Conservation (phyloP, 2,329 filamentous ascomycete genomes). For the Ceratocystiopsis sp. region DNA sequence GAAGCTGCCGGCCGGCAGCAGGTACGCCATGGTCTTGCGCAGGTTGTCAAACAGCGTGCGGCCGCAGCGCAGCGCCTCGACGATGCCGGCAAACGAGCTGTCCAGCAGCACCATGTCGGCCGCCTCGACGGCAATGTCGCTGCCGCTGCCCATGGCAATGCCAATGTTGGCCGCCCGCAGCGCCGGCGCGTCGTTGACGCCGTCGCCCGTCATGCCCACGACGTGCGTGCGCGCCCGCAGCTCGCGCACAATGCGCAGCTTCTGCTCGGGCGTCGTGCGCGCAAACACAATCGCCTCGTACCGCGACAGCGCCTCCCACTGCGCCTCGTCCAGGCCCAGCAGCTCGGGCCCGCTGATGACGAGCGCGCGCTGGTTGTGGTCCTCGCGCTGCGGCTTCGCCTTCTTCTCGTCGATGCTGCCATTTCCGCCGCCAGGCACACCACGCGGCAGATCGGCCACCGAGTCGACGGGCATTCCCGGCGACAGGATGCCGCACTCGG, state of each 20-base stretch:
- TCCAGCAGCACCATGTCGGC: conserved; percentile 71
- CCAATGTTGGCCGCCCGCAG: conserved; percentile 67
- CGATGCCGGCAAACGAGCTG: conserved; percentile 47
- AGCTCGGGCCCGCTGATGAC: conserved; percentile 51
- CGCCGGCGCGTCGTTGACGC: conserved; percentile 73
- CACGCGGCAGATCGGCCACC: conserved; percentile 23
- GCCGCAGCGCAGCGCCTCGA: conserved; percentile 56
- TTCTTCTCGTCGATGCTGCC: conserved; percentile 9
- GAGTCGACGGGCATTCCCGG: conserved; percentile 32
- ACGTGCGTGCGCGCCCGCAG: conserved; percentile 48
- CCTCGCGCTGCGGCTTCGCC: conserved; percentile 1
- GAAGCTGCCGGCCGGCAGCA: conserved; percentile 57
- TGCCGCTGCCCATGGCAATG: conserved; percentile 66
- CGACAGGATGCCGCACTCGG: conserved; percentile 54
- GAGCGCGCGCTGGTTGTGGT: conserved; percentile 26
- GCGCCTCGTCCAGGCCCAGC: conserved; percentile 43
- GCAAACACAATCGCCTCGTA: conserved; percentile 65
- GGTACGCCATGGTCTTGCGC: conserved; percentile 60
- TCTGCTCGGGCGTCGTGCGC: conserved; percentile 61
- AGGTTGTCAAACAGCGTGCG: conserved; percentile 66
- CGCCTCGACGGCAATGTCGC: conserved; percentile 67
- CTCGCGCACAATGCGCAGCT: conserved; percentile 62
- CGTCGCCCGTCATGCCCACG: conserved; percentile 74
- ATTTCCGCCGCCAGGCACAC: conserved; percentile 6
- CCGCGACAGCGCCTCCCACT: conserved; percentile 47